phyloP scores from a whole-genome alignment of 2,329 filamentous ascomycete genomes.

The Trichoderma afroharzianum region DNA sequence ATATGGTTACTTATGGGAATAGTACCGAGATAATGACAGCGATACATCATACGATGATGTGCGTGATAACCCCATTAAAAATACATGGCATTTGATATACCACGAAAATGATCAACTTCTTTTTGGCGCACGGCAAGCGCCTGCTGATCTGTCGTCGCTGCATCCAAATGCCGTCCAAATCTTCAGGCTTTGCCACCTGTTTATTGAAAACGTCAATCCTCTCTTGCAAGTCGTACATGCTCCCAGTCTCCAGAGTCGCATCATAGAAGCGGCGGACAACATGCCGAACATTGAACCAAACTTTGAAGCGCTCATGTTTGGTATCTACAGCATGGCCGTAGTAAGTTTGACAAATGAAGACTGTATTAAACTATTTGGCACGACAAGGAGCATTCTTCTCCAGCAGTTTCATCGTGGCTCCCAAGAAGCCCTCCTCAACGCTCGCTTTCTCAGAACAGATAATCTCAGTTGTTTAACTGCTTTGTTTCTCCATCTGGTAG shows the following conservation, averaged over 20 bases:
- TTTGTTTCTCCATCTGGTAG: neutral
- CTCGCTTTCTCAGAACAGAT: slow-evolving; percentile 45
- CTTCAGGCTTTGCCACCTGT: slow-evolving; percentile 54
- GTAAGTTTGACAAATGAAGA: neutral
- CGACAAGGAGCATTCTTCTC: slow-evolving; percentile 39
- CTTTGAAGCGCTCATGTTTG: neutral
- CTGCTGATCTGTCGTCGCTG: neutral
- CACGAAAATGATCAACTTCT: neutral
- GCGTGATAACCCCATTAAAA: neutral
- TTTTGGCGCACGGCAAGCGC: neutral
- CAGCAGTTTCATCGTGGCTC: slow-evolving; percentile 45
- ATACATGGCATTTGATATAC: neutral
- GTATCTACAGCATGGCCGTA: neutral
- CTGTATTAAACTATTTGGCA: slow-evolving; percentile 30
- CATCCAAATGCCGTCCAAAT: neutral
- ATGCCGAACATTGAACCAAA: slow-evolving; percentile 31
- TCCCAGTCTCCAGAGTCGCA: slow-evolving; percentile 49
- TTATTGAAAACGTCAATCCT: slow-evolving; percentile 56
- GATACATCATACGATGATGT: neutral
- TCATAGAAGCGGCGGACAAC: slow-evolving; percentile 48
- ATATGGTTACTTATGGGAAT: neutral
- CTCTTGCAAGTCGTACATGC: slow-evolving; percentile 57
- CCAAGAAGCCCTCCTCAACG: slow-evolving; percentile 52
- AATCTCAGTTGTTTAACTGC: slow-evolving; percentile 53
- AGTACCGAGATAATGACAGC: neutral